Evolutionary conservation across 139 green algal genomes (phyloP).

Genomic region (Nannochloris sp.): DNA sequence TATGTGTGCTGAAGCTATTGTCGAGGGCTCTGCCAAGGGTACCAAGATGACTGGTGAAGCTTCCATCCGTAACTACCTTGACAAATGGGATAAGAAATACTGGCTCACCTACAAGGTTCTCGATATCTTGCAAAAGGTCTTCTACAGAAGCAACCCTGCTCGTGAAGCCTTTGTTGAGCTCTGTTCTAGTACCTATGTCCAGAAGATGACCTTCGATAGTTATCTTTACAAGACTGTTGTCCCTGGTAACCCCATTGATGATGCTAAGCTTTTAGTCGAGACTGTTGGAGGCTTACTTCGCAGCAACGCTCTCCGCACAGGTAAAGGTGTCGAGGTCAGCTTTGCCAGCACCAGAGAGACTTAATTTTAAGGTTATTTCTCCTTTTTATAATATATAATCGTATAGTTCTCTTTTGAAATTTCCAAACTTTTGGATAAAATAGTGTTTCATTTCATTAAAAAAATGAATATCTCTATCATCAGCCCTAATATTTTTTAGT

Average conservation of each 20-base stretch:
- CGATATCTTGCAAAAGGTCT: slow-evolving; percentile 99
- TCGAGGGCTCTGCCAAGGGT: slow-evolving; percentile 62
- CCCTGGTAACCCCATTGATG: slow-evolving; percentile 93
- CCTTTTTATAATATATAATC: too few relatives aligned
- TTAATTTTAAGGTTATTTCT: too few relatives aligned
- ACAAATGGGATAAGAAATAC: slow-evolving; percentile 98
- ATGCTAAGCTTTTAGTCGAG: slow-evolving; percentile 90
- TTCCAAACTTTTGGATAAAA: too few relatives aligned
- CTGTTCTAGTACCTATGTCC: slow-evolving; percentile 94
- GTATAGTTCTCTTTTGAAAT: too few relatives aligned
- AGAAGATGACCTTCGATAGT: slow-evolving; percentile 99
- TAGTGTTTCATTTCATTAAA: too few relatives aligned
- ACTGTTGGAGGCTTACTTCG: slow-evolving; percentile 85
- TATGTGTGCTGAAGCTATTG: slow-evolving; percentile 96
- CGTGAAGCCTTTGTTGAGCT: slow-evolving; percentile 99
- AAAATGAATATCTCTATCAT: too few relatives aligned
- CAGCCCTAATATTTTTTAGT: too few relatives aligned
- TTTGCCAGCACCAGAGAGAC: slow-evolving; percentile 65
- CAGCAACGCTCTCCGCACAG: slow-evolving; percentile 83
- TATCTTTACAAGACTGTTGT: slow-evolving; percentile 99
- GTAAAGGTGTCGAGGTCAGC: slow-evolving; percentile 52
- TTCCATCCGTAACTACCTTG: slow-evolving; percentile 87
- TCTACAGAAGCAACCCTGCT: slow-evolving; percentile 93
- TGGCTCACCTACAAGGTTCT: slow-evolving; percentile 99
- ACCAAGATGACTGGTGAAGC: slow-evolving; percentile 78